Conservation (phyloP, 495 filamentous ascomycete species). For the Coniosporium apollinis region DNA sequence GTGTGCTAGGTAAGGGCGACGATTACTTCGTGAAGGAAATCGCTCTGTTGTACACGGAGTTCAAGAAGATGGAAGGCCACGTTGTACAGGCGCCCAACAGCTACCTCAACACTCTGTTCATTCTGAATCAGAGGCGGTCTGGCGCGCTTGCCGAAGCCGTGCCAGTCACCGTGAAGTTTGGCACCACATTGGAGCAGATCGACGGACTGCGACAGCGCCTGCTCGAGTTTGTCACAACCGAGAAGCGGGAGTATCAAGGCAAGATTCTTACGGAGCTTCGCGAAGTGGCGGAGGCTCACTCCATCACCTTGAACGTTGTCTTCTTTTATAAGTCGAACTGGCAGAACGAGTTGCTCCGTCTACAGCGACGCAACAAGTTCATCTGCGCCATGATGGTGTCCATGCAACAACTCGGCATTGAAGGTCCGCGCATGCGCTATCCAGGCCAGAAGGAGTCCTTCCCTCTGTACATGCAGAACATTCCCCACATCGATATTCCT, state of each 20-base stretch:
- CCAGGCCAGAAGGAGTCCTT: slow-evolving; percentile 45
- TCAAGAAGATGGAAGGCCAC: slow-evolving; percentile 96
- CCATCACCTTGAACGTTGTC: slow-evolving; percentile 77
- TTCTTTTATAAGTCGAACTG: slow-evolving; percentile 95
- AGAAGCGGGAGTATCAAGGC: slow-evolving; percentile 82
- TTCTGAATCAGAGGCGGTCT: slow-evolving; percentile 84
- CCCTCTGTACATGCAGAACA: slow-evolving; percentile 40
- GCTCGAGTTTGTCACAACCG: slow-evolving; percentile 64
- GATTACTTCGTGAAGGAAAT: slow-evolving; percentile 96
- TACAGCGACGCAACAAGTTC: slow-evolving; percentile 86
- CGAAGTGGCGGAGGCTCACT: slow-evolving; percentile 45
- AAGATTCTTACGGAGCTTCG: slow-evolving; percentile 83
- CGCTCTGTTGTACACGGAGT: slow-evolving; percentile 87
- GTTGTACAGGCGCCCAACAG: slow-evolving; percentile 93
- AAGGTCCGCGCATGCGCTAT: slow-evolving; percentile 64
- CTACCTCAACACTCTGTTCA: slow-evolving; percentile 81
- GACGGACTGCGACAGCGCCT: slow-evolving; percentile 69
- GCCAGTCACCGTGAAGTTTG: slow-evolving; percentile 71
- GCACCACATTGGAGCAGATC: slow-evolving; percentile 74
- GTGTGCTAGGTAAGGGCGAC: slow-evolving; percentile 56
- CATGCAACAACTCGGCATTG: slow-evolving; percentile 72
- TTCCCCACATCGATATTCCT: slow-evolving; percentile 26
- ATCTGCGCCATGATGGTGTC: slow-evolving; percentile 83
- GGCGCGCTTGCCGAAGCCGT: slow-evolving; percentile 80
- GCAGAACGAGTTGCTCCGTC: slow-evolving; percentile 84